Evolutionary conservation across 108 stramenopile genomes (phyloP), one percentile per base, ranked within the genome.

Genomic region (Pseudonitzschia pungens): DNA sequence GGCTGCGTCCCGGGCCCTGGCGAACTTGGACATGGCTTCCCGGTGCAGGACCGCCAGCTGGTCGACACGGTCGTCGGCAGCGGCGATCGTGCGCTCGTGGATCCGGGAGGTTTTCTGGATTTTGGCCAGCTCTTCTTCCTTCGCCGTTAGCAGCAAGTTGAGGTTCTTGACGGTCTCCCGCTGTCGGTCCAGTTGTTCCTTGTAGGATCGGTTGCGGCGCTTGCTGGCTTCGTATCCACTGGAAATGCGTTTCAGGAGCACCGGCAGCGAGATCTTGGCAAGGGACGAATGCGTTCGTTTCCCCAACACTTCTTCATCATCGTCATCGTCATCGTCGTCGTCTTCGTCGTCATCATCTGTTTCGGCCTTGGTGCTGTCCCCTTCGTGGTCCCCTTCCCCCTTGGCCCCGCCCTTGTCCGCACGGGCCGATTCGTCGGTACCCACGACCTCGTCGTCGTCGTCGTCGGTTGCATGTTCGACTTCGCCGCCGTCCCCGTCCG

Each of bases 141-240:
- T 73, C 20, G 40, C 48, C 53, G 59, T 14, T 1, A 79, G 29
- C 8, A 74, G 63, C n/a, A 69, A 31, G 26, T 79, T 65, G 58
- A 79, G 52, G 32, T 74, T 64, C 15, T 29, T 48, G 29, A 74
- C 69, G 48, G 63, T 76, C 3, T 56, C 36, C 54, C 48, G 53
- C 31, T 70, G 53, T 15, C 48, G 43, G 7, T 42, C 0, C 7
- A 57, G 20, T 18, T 56, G 22, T 55, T 70, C 36, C 41, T 42
- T 33, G 27, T 55, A 55, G 52, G 31, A 44, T 55, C 21, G 29
- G 33, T 28, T 55, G 31, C 7, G 24, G 20, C 14, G 54, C n/a
- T 70, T 57, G 69, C 40, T 55, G 28, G 27, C 29, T 26, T 70
- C 54, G 54, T 55, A 70, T 22, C 69, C 41, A 53, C n/a, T 56